Percentiles rank a stretch among this genome's conserved stretches.
phyloP scores from a whole-genome alignment of 495 filamentous ascomycete species.

The Hypoxylon fragiforme region DNA sequence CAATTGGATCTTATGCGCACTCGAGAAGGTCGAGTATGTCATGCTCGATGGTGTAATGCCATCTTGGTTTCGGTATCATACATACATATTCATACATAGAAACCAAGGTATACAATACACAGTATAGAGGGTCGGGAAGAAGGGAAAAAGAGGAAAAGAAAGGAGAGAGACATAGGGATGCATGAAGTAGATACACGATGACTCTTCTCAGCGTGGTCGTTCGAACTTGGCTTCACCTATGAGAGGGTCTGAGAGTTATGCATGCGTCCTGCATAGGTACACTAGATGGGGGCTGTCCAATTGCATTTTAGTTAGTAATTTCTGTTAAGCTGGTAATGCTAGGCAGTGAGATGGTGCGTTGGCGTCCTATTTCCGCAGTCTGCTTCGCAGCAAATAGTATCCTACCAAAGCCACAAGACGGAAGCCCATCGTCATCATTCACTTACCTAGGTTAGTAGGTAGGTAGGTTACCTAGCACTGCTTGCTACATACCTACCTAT shows the following conservation, averaged over 20 bases:
- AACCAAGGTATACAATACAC: slow-evolving; percentile 5
- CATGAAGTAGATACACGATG: slow-evolving; percentile 6
- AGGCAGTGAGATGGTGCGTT: slow-evolving; percentile 25
- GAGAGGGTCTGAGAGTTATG: slow-evolving; percentile 14
- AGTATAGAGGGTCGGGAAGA: background rate
- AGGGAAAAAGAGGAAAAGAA: background rate
- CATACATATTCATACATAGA: too few relatives aligned
- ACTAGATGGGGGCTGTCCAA: slow-evolving; percentile 17
- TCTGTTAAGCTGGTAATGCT: slow-evolving; percentile 17
- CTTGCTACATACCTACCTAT: background rate
- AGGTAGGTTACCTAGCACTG: background rate
- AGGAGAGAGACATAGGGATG: background rate
- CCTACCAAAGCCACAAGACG: slow-evolving; percentile 9
- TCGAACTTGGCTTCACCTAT: slow-evolving; percentile 16
- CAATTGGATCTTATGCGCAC: background rate
- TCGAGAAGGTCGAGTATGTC: slow-evolving; percentile 4
- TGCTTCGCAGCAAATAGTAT: slow-evolving; percentile 26
- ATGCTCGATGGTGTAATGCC: slow-evolving; percentile 25
- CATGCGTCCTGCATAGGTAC: slow-evolving; percentile 29
- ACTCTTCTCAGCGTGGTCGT: slow-evolving; percentile 5
- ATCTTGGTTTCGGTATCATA: slow-evolving; percentile 12
- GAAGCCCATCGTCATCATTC: slow-evolving; percentile 25
- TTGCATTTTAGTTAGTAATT: slow-evolving; percentile 9
- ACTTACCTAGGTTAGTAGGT: too few relatives aligned
- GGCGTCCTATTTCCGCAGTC: slow-evolving; percentile 24